Base-by-base conservation (phyloP, 495 filamentous ascomycete species). In the Hyphodiscus hymeniophilus region DNA sequence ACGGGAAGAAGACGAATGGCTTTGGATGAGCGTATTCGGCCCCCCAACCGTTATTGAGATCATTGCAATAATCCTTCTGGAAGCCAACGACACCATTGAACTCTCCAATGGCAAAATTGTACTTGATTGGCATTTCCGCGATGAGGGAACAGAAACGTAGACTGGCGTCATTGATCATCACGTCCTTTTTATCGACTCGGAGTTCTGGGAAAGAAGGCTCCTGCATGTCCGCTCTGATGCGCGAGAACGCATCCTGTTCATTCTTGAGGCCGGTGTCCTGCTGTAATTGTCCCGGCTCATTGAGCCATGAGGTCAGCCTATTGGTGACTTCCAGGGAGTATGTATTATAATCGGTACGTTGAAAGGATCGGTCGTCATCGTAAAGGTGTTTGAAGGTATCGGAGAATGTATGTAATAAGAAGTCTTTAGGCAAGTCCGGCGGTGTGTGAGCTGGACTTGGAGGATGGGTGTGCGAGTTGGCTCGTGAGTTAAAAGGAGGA, bases 1-100 rank as follows among this genome's bases (percentile, higher is more conserved):
- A 82, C 57, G 87, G 86, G 63, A 92, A 91, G 57, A 89, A 83
- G 24, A 94, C 85, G 52, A 89, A 89, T 5, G 85, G 86, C 30
- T 89, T 80, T 4, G 92, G 89, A 59, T 88, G 85, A 26, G 77
- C 77, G 22, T 91, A 66, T 16, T 81, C 74, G 26, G 4, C n/a
- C 8, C 75, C 66, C 85, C 87, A 95, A 33, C 85, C 76, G 63
- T 91, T 91, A 6, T 66, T 68, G 0, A 76, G 66, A 55, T 92
- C 81, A 7, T 74, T 66, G 47, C 77, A 84, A 59, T 96, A 96
- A 30, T 84, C 75, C 30, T 82, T 77, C 52, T 86, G 80, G 39
- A 84, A 75, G 1, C 87, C 90, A 35, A 98, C 80, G 56, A 84
- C 80, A 34, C 92, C 92, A 56, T 84, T 89, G 33, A 96, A 74